These are phyloP conservation scores for Solanum rostratum DNA, from an alignment of 257 asterid species.

Conservation along the genomic window DNA sequence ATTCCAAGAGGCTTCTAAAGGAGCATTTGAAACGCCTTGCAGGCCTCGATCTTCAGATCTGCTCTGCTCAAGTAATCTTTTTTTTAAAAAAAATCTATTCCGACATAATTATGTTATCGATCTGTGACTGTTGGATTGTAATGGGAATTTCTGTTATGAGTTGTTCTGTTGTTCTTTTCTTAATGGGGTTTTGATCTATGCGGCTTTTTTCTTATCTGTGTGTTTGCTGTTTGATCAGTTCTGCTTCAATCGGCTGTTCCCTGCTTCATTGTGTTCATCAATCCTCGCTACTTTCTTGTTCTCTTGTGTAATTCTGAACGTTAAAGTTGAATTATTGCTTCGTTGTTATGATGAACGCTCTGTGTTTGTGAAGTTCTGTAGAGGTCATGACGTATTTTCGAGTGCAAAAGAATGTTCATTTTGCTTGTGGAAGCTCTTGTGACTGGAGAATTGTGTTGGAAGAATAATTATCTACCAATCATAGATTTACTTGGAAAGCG, in stretches of 20 bases:
- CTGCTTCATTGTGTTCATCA: not conserved
- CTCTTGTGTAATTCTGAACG: not conserved
- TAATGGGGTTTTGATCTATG: not conserved
- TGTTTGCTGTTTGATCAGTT: not conserved
- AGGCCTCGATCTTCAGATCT: conserved; percentile 62
- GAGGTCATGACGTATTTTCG: not conserved
- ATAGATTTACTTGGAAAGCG: not conserved
- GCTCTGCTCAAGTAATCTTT: conserved; percentile 52
- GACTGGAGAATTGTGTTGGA: not conserved
- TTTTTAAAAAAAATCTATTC: too few species aligned
- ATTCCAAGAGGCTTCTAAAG: conserved; percentile 67
- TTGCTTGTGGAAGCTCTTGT: not conserved
- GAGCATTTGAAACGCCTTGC: conserved; percentile 62
- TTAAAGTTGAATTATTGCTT: not conserved
- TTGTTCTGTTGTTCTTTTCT: not conserved
- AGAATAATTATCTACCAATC: not conserved
- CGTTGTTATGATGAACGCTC: not conserved
- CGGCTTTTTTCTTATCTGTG: not conserved
- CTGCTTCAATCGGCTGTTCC: not conserved
- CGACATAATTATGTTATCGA: not conserved
- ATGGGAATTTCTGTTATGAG: not conserved
- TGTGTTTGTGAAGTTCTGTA: not conserved
- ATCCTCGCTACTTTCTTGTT: not conserved
- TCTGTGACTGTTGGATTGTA: not conserved
- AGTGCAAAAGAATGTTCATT: not conserved